Percentiles rank a stretch among this genome's conserved stretches.
Conservation (phyloP, 768 basidiomycete genomes). For the Cystobasidiopsis lactophilus region DNA sequence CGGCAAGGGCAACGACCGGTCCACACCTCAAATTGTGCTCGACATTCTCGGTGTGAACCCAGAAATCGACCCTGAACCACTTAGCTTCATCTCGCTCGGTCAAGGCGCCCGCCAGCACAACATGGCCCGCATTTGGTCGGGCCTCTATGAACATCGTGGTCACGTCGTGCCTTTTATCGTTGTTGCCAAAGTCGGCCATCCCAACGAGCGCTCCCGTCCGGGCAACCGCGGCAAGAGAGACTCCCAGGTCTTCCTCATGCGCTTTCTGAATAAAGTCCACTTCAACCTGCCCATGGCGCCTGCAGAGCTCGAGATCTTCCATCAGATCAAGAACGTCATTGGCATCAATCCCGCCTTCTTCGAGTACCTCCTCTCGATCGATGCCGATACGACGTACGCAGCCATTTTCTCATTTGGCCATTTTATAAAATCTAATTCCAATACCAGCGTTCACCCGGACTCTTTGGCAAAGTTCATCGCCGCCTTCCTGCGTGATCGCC, state of each 20-base stretch:
- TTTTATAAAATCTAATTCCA: constrained; percentile 27
- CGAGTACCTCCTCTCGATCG: constrained; percentile 79
- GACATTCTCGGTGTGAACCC: constrained; percentile 80
- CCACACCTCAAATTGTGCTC: constrained; percentile 84
- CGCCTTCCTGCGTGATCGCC: constrained; percentile 40
- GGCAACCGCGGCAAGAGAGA: constrained; percentile 98
- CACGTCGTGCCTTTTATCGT: constrained; percentile 92
- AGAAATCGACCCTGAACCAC: constrained; percentile 73
- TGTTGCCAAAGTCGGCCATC: constrained; percentile 82
- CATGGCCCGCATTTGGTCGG: constrained; percentile 94
- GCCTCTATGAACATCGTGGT: constrained; percentile 75
- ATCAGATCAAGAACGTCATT: constrained; percentile 98
- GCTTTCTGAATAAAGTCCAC: constrained; percentile 97
- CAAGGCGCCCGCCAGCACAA: constrained; percentile 91
- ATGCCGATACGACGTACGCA: constrained; percentile 90
- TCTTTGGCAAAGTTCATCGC: constrained; percentile 82
- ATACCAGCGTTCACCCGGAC: constrained; percentile 43
- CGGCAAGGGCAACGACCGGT: constrained; percentile 84
- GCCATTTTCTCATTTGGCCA: constrained; percentile 48
- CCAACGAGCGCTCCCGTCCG: constrained; percentile 72
- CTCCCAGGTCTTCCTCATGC: constrained; percentile 87
- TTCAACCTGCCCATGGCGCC: constrained; percentile 94
- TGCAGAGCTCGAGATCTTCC: constrained; percentile 90
- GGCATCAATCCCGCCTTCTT: constrained; percentile 98
- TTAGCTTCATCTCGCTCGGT: constrained; percentile 80